These are phyloP conservation scores for Moesziomyces sp. DNA, from an alignment of 1,284 basidiomycete species.

Conservation along the genomic window DNA sequence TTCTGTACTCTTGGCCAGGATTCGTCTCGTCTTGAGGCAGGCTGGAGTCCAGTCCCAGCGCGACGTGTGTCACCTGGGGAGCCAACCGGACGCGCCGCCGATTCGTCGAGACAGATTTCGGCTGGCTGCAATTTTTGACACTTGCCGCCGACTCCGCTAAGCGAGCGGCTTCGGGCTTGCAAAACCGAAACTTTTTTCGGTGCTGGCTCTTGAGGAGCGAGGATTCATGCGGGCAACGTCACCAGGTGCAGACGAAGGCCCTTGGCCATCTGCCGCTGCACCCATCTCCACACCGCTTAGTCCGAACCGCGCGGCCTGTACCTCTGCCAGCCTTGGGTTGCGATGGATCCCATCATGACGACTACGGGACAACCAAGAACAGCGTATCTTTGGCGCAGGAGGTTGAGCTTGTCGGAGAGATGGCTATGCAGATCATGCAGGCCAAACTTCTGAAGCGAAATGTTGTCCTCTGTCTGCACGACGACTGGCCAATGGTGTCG, in stretches of 20 bases:
- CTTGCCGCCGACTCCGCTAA: constrained; percentile 15
- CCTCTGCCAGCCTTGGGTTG: not conserved
- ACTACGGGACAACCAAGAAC: no score
- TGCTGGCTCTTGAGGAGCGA: not conserved
- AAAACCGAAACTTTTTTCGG: constrained; percentile 4
- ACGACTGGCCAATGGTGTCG: not conserved
- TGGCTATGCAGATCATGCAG: not conserved
- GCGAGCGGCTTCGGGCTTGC: constrained; percentile 3
- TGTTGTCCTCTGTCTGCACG: not conserved
- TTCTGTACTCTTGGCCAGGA: no score
- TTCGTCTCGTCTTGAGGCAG: no score
- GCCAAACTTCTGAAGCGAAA: not conserved
- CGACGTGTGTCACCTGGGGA: not conserved
- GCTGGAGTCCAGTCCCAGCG: no score
- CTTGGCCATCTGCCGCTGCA: constrained; percentile 3
- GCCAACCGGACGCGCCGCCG: constrained; percentile 12
- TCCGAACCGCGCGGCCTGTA: not conserved
- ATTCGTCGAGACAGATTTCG: constrained; percentile 9
- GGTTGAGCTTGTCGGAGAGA: no score
- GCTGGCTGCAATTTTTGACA: constrained; percentile 3
- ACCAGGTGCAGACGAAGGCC: not conserved
- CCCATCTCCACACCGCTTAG: constrained; percentile 5
- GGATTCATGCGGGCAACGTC: constrained; percentile 16
- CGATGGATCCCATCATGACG: no score
- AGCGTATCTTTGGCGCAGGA: no score